These are phyloP conservation scores for Phalaenopsis equestris DNA, from an alignment of 106 monocot genomes.

Conservation along the genomic window DNA sequence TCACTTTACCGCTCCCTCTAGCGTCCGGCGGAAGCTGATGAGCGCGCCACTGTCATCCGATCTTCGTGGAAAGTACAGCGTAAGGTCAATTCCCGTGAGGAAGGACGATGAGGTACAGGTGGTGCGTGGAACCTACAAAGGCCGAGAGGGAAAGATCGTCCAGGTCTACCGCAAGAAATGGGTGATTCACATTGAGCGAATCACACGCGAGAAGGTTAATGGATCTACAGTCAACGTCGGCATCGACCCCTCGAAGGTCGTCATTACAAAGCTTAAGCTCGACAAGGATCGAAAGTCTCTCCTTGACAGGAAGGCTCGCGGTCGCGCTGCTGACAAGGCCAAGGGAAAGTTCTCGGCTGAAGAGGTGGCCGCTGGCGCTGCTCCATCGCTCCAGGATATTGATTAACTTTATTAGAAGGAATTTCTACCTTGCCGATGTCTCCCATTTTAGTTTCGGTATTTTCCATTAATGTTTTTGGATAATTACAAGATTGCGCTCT, in stretches of 20 bases:
- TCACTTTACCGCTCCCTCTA: slow-evolving; percentile 53
- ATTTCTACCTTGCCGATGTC: not conserved
- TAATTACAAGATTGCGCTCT: not conserved
- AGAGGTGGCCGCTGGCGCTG: slow-evolving; percentile 34
- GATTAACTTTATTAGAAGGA: not conserved
- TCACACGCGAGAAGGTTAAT: slow-evolving; percentile 53
- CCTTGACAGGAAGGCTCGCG: slow-evolving; percentile 32
- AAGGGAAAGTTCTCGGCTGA: slow-evolving; percentile 53
- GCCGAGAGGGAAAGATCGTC: slow-evolving; percentile 46
- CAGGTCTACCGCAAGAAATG: slow-evolving; percentile 52
- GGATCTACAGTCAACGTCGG: slow-evolving; percentile 46
- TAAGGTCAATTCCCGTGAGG: slow-evolving; percentile 23
- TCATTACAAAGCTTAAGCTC: slow-evolving; percentile 48
- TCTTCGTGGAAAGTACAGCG: slow-evolving; percentile 33
- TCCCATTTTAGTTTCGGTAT: not conserved
- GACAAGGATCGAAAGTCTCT: slow-evolving; percentile 50
- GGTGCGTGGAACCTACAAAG: slow-evolving; percentile 45
- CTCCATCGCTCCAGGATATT: slow-evolving; percentile 26
- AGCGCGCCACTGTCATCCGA: slow-evolving; percentile 38
- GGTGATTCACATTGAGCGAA: slow-evolving; percentile 48
- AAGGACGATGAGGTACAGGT: slow-evolving; percentile 43
- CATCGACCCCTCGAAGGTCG: slow-evolving; percentile 39
- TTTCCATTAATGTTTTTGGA: not conserved
- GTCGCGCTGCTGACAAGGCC: slow-evolving; percentile 40
- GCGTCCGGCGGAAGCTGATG: slow-evolving; percentile 40